Percentiles rank a stretch among this genome's conserved stretches.
phyloP scores from a whole-genome alignment of 257 asterid species.

The Scutellaria galericulata region DNA sequence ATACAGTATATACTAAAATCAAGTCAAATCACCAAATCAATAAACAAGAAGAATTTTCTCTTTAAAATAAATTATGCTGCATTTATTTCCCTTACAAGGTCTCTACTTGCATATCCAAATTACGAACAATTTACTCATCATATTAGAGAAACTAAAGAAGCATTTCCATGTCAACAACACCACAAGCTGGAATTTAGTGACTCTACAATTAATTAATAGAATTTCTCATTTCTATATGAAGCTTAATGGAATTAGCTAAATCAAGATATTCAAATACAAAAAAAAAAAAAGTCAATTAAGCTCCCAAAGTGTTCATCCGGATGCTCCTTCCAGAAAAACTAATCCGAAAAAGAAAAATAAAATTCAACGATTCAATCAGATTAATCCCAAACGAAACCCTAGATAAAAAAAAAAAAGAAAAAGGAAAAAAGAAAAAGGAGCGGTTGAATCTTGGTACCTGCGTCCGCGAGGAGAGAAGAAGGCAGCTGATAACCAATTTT shows the following conservation, averaged over 20 bases:
- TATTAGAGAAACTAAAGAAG: constrained; percentile 8
- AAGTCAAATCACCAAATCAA: constrained; percentile 17
- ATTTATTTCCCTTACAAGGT: constrained; percentile 20
- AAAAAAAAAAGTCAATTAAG: neutral
- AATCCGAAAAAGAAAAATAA: neutral
- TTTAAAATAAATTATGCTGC: no score
- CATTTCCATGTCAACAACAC: neutral
- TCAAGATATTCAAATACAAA: neutral
- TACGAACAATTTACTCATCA: neutral
- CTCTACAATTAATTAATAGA: constrained; percentile 1
- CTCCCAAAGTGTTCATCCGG: neutral
- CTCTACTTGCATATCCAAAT: neutral
- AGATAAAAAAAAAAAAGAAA: no score
- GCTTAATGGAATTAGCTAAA: neutral
- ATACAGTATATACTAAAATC: neutral
- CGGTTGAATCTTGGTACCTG: no score
- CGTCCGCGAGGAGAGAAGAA: no score
- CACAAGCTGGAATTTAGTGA: constrained; percentile 12
- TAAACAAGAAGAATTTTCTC: neutral
- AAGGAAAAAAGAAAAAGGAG: no score
- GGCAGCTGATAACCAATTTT: no score
- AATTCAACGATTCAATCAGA: neutral
- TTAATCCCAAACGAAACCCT: neutral
- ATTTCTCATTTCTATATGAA: neutral
- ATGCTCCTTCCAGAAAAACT: neutral